These are phyloP conservation scores for Solanum clarkiae DNA, from an alignment of 257 asterid species.

Conservation along the genomic window DNA sequence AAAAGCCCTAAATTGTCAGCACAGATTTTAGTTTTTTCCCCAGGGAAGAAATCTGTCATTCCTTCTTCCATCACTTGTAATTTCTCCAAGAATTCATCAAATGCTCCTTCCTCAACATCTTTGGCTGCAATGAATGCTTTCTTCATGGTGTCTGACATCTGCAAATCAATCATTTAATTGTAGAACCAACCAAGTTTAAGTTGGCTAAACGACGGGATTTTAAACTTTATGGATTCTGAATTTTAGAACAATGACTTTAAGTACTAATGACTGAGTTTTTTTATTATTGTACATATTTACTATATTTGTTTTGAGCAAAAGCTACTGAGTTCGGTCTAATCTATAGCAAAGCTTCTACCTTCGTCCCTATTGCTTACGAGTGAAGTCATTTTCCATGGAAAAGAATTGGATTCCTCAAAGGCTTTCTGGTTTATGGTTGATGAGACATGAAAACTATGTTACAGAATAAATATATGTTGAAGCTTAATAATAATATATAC, in stretches of 20 bases:
- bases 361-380: no score
- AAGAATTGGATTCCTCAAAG: not conserved
- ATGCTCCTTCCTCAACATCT: not conserved
- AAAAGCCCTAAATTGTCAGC: constrained; percentile 12
- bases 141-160: constrained; percentile 11
- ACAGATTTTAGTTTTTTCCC: not conserved
- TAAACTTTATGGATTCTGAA: no score
- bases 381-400: not conserved
- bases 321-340: no score
- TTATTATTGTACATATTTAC: no score
- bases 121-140: constrained; percentile 5
- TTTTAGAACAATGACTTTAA: no score
- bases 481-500: not conserved
- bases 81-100: constrained; percentile 10
- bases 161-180: not conserved
- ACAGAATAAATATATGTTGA: not conserved
- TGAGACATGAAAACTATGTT: not conserved
- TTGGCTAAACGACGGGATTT: not conserved
- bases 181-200: not conserved
- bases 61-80: constrained; percentile 22
- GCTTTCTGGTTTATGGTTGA: not conserved
- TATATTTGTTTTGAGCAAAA: no score
- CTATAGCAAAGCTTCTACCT: no score
- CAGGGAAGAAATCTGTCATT: constrained; percentile 8
- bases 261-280: no score